Base-by-base conservation (phyloP, 192 early-diverging fungal genomes). In the Backusella mclennaniae region DNA sequence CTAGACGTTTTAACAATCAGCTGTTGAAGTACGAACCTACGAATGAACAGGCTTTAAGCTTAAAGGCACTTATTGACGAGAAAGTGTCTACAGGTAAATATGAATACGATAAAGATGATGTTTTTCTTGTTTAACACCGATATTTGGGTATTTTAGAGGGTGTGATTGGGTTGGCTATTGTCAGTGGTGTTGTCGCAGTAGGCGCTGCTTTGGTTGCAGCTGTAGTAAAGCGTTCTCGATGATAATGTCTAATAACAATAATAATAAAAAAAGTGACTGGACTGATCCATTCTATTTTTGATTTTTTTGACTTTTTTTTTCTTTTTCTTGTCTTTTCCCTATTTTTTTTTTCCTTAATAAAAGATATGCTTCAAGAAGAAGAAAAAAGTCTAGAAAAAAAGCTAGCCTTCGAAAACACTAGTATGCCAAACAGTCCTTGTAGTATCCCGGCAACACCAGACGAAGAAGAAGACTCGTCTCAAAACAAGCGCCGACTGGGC, bases 141-240 rank as follows among this genome's bases (percentile, higher is more conserved):
- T 38, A 71, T 66, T 11, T 33, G 33, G 33, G 3, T 33, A 33
- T 33, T 33, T 33, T 81, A 92, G 95, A 98, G 82, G 96, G 96
- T 49, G 82, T 95, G 39, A 89, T 96, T 39, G 96, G 96, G 12
- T 87, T 98, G 89, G 95, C 95, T 14, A 87, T 98, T 78, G 91
- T 95, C 19, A 95, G 95, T 35, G 90, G 90, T 19, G 91, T 89
- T 1, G 88, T 92, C 35, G 90, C 93, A 38, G 82, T 93, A 44
- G 92, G 87, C 2, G 90, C 89, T 63, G 82, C 90, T 68, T 88
- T 91, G 14, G 76, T 93, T 77, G 82, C 84, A 12, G 77, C 84
- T 11, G 80, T 88, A n/a, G 70, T 88, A 31, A 82, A 78, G 63
- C 56, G 74, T 36, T 68, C 79, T 35, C 76, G 69, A 70, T 80